Conservation (phyloP, 2,329 filamentous ascomycete genomes). For the Trichoderma gracile region DNA sequence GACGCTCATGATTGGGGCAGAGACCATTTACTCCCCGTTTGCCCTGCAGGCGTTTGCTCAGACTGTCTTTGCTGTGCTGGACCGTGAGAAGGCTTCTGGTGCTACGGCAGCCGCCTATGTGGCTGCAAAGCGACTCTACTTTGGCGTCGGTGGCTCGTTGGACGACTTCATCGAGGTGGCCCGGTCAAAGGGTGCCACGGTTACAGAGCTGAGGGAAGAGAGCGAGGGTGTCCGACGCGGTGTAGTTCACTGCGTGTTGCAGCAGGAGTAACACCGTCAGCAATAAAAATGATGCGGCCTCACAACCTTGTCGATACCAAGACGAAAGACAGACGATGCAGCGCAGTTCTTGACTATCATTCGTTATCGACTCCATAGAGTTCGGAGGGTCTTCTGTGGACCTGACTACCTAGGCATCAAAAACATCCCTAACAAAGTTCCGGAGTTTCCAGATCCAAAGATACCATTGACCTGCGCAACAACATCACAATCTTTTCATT, state of each 20-base stretch:
- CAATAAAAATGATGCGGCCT: not conserved
- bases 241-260: constrained; percentile 55
- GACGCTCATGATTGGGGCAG: constrained; percentile 68
- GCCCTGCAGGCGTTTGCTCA: constrained; percentile 69
- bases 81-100: constrained; percentile 42
- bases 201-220: constrained; percentile 58
- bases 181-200: constrained; percentile 48
- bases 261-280: not conserved
- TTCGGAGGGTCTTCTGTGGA: no score
- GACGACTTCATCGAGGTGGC: constrained; percentile 68
- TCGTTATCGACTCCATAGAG: no score
- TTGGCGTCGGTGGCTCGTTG: constrained; percentile 79
- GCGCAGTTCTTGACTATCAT: not conserved
- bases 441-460: not conserved
- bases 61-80: constrained; percentile 61
- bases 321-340: not conserved
- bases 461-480: not conserved
- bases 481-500: constrained; percentile 27
- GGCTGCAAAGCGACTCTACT: constrained; percentile 78
- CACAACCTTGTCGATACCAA: not conserved
- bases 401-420: not conserved
- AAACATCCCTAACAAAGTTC: no score
- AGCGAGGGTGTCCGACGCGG: constrained; percentile 61
- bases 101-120: constrained; percentile 63
- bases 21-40: constrained; percentile 81